A percentile compares a stretch with the other conserved stretches of the same genome.
phyloP scores from a whole-genome alignment of 345 rosid species.

The Erucastrum elatum region DNA sequence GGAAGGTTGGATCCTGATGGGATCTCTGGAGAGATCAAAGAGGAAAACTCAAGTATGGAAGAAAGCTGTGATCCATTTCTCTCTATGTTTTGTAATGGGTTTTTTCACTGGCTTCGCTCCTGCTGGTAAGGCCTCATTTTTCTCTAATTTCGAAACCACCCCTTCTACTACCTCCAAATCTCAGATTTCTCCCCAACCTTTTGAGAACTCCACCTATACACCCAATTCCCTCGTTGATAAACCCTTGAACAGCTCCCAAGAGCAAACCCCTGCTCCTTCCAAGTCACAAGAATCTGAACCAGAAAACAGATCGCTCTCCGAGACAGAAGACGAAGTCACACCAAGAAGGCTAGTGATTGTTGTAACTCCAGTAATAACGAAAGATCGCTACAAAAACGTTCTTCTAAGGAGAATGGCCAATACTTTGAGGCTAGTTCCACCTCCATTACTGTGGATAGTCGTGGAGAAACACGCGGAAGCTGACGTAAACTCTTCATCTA shows the following conservation, averaged over 20 bases:
- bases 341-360: slow-evolving; percentile 58
- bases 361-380: slow-evolving; percentile 57
- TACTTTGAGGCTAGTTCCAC: slow-evolving; percentile 58
- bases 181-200: slow-evolving; percentile 38
- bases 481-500: slow-evolving; percentile 43
- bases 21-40: slow-evolving; percentile 71
- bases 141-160: slow-evolving; percentile 27
- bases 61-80: slow-evolving; percentile 76
- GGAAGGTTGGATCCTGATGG: slow-evolving; percentile 35
- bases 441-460: slow-evolving; percentile 82
- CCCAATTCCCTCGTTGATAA: slow-evolving; percentile 24
- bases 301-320: slow-evolving; percentile 21
- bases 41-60: slow-evolving; percentile 82
- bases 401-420: slow-evolving; percentile 67
- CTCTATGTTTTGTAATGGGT: slow-evolving; percentile 84
- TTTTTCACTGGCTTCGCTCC: slow-evolving; percentile 93
- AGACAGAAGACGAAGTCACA: slow-evolving; percentile 15
- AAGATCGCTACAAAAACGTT: slow-evolving; percentile 46
- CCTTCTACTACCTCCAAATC: slow-evolving; percentile 31
- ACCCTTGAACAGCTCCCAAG: slow-evolving; percentile 37
- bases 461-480: slow-evolving; percentile 57
- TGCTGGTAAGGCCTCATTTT: slow-evolving; percentile 50
- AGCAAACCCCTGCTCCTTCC: slow-evolving; percentile 33
- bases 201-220: slow-evolving; percentile 29
- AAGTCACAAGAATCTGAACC: slow-evolving; percentile 30